Conservation (phyloP, 192 early-diverging fungal species). For the Entophlyctis luteolus region DNA sequence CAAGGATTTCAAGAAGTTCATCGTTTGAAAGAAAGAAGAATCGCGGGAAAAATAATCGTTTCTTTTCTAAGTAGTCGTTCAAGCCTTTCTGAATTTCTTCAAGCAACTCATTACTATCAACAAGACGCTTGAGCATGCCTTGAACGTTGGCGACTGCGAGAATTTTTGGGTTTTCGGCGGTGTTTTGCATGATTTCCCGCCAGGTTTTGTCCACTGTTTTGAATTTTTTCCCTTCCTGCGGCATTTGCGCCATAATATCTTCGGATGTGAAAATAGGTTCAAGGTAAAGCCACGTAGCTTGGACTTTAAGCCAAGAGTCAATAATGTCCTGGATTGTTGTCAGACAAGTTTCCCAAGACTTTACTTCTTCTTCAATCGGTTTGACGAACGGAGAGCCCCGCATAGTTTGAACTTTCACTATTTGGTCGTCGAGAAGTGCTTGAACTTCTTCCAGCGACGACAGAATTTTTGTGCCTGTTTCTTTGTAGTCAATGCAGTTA, state of each 20-base stretch:
- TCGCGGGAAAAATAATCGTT: slow-evolving; percentile 57
- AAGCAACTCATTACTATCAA: slow-evolving; percentile 51
- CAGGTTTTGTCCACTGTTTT: slow-evolving; percentile 57
- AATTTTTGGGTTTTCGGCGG: slow-evolving; percentile 52
- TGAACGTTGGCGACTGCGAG: slow-evolving; percentile 41
- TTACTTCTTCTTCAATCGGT: slow-evolving; percentile 59
- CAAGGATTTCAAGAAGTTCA: slow-evolving; percentile 57
- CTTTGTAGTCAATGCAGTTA: slow-evolving; percentile 57
- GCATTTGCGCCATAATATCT: slow-evolving; percentile 61
- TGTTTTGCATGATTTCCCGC: slow-evolving; percentile 53
- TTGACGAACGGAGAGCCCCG: slow-evolving; percentile 57
- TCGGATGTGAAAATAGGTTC: slow-evolving; percentile 61
- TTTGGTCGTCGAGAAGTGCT: slow-evolving; percentile 57
- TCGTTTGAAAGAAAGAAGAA: slow-evolving; percentile 65
- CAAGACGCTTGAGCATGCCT: slow-evolving; percentile 39
- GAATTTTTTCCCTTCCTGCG: slow-evolving; percentile 58
- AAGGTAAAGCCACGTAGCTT: slow-evolving; percentile 60
- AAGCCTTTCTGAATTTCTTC: slow-evolving; percentile 63
- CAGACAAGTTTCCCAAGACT: slow-evolving; percentile 53
- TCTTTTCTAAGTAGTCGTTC: slow-evolving; percentile 62
- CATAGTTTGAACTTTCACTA: slow-evolving; percentile 63
- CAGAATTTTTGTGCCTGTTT: slow-evolving; percentile 55
- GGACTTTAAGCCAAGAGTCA: slow-evolving; percentile 59
- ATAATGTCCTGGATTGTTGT: slow-evolving; percentile 56
- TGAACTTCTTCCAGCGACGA: slow-evolving; percentile 60